Evolutionary conservation across 192 early-diverging fungal genomes (phyloP), one percentile per base, ranked within the genome.

Genomic region (Coemansia aciculifera): DNA sequence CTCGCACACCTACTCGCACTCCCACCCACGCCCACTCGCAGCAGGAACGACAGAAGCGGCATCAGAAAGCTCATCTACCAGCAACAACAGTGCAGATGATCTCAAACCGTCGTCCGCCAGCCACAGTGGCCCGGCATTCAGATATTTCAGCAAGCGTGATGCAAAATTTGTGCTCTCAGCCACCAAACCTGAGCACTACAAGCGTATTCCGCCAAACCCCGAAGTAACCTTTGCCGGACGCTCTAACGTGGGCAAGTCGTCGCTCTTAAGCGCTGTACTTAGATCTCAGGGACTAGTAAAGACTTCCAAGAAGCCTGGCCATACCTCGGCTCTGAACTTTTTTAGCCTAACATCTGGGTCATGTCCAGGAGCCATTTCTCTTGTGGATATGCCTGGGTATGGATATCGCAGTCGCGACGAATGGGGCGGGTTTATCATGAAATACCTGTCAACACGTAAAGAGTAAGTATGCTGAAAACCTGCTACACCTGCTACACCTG

Each of bases 331-430:
- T 7, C 66, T 78, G 17, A 78, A 78, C 51, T 81, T 85, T 37
- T 85, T 75, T 44, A 60, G 60, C 12, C 67, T 79, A 44, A 62
- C 73, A 7, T 79, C 76, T 10, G 40, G 44, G 1, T 62, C 73
- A 11, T 59, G 24, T 23, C 62, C 79, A 11, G 66, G 66, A 1
- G 37, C 59, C 2, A 27, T 85, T 12, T 78, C 69, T 5, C 43
- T 85, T 31, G 84, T 85, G 32, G 84, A 85, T 46, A 85, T 85
- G 84, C 84, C 84, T 13, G 84, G 84, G 9, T 85, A 85, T 37
- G 84, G 84, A n/a, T 85, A 68, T 46, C 80, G 84, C 23, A 83
- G 81, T 27, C 73, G 75, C 15, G 46, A 64, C 34, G 80, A 83
- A 31, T 85, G 84, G 84, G 84, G 84, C 36, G 27, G 49, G 15